Base-by-base conservation (phyloP, 441 rosid genomes). In the Manihot esculenta region DNA sequence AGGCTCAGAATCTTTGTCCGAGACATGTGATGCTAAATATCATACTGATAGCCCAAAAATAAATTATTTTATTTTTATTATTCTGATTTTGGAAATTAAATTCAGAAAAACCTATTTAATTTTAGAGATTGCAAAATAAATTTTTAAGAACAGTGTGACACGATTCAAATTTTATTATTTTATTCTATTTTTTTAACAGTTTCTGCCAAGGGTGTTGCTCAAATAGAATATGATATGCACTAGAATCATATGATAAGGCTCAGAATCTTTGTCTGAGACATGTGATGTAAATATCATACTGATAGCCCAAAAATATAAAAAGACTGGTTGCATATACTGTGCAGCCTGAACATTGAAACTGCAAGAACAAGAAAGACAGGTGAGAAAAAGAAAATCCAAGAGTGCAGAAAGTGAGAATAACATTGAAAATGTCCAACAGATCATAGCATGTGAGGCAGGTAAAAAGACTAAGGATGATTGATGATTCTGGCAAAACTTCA, bases 361-460 rank as follows among this genome's bases (percentile, higher is more conserved):
- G 18, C 8, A 44, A 7, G 23, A 42, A 13, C 11, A 49, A 41
- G 38, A 15, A 54, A n/a, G 65, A 50, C 53, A 9, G 51, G 53
- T 10, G 64, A 42, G n/a, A 53, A 64, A 68, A 68, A 68, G 49
- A 41, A 62, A 66, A 62, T 50, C 24, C 58, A 58, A 54, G 62
- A 65, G 7, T 13, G 77, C 62, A 64, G 66, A 63, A 5, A 20
- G 69, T 62, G 62, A 68, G 64, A 68, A 72, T 45, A 59, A 51
- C 44, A 47, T 53, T 56, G 48, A 47, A 26, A 41, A 59, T 63
- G 35, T 68, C 59, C 53, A 63, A 23, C 7, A 50, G 62, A 60
- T 27, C 66, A 33, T 20, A 23, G 76, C 76, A 70, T 72, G 82
- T 68, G 77, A 63, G 73, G 72, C 64, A 69, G 68, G 45, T n/a